Base-by-base conservation (phyloP, 257 asterid genomes). In the Rehmannia glutinosa region DNA sequence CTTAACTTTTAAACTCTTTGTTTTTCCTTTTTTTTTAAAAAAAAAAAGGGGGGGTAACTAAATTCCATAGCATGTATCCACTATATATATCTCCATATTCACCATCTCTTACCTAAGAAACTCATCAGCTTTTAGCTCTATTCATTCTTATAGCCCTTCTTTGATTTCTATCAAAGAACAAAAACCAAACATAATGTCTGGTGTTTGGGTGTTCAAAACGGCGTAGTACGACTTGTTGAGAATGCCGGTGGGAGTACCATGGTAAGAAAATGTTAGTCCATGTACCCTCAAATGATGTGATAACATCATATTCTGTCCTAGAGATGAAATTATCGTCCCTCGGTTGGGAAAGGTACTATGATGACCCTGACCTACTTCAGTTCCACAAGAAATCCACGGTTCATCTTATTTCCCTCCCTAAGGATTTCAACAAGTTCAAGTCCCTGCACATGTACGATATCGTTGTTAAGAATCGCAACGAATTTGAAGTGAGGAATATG, bases 171-270 rank as follows among this genome's bases (percentile, higher is more conserved):
- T 39, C 15, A 3, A 15, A 32, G 1, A 32, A 32, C n/a, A 53
- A 54, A 54, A 38, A 36, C 33, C 41, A 2, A 2, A 15, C 8
- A 75, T 17, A 45, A 82, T 82, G 87, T 79, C 87, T 9, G 87
- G 87, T 57, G 87, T 82, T 59, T 82, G 87, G 87, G 84, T 79
- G 68, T 82, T 79, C 84, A 82, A 46, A 70, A 79, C 46, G 84
- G 87, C n/a, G 81, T 79, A 0, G 82, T 82, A 24, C 73, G 84
- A 0, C 81, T 82, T 0, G 81, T 82, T 2, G 82, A 82, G 61
- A 82, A 82, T 16, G 68, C 81, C 0, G 85, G 74, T 77, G 70
- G 1, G 84, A 78, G 17, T 67, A 50, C 32, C 71, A 38, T 11
- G 36, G 78, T 59, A 73, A 71, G 78, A 78, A 82, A 47, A 43